These are phyloP conservation scores for Tulasnella sp. DNA, from an alignment of 768 basidiomycete species.

Conservation along the genomic window DNA sequence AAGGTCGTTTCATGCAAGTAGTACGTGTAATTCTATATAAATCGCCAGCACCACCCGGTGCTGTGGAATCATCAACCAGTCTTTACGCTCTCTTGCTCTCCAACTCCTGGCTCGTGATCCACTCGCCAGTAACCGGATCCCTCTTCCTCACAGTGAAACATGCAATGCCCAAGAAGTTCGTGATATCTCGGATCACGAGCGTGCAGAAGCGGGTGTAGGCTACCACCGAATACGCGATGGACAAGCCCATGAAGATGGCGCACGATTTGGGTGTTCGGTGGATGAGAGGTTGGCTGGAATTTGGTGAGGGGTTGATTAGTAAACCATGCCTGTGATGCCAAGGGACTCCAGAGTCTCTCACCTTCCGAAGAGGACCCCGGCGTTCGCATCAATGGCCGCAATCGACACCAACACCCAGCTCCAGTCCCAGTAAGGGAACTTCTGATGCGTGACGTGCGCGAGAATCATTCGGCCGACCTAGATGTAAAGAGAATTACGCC, in stretches of 20 bases:
- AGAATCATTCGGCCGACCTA: constrained; percentile 92
- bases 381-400: constrained; percentile 81
- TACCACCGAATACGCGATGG: constrained; percentile 66
- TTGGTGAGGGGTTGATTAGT: constrained; percentile 17
- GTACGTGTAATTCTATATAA: constrained; percentile 6
- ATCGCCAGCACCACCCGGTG: not conserved
- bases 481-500: constrained; percentile 26
- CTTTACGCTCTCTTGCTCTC: constrained; percentile 30
- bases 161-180: constrained; percentile 88
- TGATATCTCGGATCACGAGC: constrained; percentile 85
- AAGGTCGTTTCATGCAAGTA: not conserved
- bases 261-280: constrained; percentile 67
- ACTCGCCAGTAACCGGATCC: constrained; percentile 48
- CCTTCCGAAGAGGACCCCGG: constrained; percentile 68
- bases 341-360: constrained; percentile 42
- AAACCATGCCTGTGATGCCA: constrained; percentile 27
- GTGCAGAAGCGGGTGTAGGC: constrained; percentile 78
- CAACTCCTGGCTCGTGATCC: constrained; percentile 30
- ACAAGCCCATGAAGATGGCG: constrained; percentile 71
- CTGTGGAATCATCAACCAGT: not conserved
- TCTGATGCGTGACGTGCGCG: constrained; percentile 81
- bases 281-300: constrained; percentile 59
- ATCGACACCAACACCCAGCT: constrained; percentile 83
- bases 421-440: constrained; percentile 86
- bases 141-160: constrained; percentile 92